Conservation (phyloP, 2,329 filamentous ascomycete species). For the Penicillium freii region DNA sequence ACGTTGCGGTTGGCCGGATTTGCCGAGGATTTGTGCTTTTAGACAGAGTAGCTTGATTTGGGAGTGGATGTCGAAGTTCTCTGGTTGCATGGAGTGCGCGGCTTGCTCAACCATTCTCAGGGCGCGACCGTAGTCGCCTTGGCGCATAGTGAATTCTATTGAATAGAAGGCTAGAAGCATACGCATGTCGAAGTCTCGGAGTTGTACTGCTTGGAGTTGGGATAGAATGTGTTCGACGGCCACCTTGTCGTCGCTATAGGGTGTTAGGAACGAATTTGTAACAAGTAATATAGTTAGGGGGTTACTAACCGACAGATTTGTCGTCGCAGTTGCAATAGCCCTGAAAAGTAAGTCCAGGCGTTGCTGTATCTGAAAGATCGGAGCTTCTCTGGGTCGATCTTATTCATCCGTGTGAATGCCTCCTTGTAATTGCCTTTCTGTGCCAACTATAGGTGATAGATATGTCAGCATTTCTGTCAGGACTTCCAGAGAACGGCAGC, state of each 20-base stretch:
- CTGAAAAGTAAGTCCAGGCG: slow-evolving; percentile 44
- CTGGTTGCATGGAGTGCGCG: slow-evolving; percentile 52
- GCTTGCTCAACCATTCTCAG: slow-evolving; percentile 55
- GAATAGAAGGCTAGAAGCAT: slow-evolving; percentile 60
- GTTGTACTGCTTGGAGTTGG: slow-evolving; percentile 54
- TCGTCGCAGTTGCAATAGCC: slow-evolving; percentile 43
- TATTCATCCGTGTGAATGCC: slow-evolving; percentile 60
- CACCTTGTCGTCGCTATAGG: slow-evolving; percentile 53
- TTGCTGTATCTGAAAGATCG: slow-evolving; percentile 76
- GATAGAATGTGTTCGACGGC: slow-evolving; percentile 57
- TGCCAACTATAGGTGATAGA: slow-evolving; percentile 45
- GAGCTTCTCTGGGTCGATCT: slow-evolving; percentile 60
- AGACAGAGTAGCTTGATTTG: slow-evolving; percentile 69
- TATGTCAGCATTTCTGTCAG: slow-evolving; percentile 2
- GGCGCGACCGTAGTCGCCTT: slow-evolving; percentile 53
- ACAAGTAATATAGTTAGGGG: not conserved
- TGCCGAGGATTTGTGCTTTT: slow-evolving; percentile 69
- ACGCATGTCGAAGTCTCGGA: slow-evolving; percentile 58
- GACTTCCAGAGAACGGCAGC: not conserved
- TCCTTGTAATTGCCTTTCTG: slow-evolving; percentile 69
- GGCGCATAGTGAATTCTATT: slow-evolving; percentile 58
- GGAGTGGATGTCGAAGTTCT: slow-evolving; percentile 63
- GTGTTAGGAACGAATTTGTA: slow-evolving; percentile 16
- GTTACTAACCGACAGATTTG: slow-evolving; percentile 42
- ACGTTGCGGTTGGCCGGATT: slow-evolving; percentile 66